Percentiles rank a stretch among this genome's conserved stretches.
phyloP scores from a whole-genome alignment of 768 basidiomycete genomes.

The Lenzites betulinus region DNA sequence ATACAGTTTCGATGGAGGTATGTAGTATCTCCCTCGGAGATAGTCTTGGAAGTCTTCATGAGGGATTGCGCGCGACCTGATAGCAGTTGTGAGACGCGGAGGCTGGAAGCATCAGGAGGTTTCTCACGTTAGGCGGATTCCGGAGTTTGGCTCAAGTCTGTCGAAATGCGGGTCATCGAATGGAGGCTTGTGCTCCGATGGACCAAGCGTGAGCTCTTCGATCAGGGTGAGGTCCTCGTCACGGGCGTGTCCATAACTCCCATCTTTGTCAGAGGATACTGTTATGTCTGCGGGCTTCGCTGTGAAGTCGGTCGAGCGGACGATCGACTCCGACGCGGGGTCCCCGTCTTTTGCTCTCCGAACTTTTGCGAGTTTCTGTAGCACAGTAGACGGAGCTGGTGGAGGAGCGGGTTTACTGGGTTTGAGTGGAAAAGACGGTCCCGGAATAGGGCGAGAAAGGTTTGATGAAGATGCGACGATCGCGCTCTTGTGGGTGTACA shows the following conservation, averaged over 20 bases:
- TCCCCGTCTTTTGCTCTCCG: slow-evolving; percentile 6
- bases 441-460: not conserved
- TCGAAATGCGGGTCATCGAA: slow-evolving; percentile 77
- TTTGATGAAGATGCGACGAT: not conserved
- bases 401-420: not conserved
- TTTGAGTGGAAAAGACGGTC: slow-evolving; percentile 2
- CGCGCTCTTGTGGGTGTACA: not conserved
- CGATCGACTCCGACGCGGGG: not conserved
- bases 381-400: slow-evolving; percentile 52
- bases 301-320: slow-evolving; percentile 28
- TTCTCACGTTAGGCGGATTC: slow-evolving; percentile 79
- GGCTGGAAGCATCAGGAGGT: not conserved
- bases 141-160: slow-evolving; percentile 86
- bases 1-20: slow-evolving; percentile 89
- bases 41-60: slow-evolving; percentile 82
- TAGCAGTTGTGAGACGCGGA: not conserved
- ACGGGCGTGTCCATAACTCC: slow-evolving; percentile 26
- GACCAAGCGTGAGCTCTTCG: slow-evolving; percentile 78
- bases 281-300: slow-evolving; percentile 17
- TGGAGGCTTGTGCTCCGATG: slow-evolving; percentile 69
- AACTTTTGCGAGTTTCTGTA: slow-evolving; percentile 49
- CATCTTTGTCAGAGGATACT: not conserved
- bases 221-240: slow-evolving; percentile 72
- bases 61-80: slow-evolving; percentile 69
- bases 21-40: slow-evolving; percentile 79